Evolutionary conservation across 306 rosid genomes (phyloP), one percentile per base, ranked within the genome.

Genomic region (Prosopis cineraria): DNA sequence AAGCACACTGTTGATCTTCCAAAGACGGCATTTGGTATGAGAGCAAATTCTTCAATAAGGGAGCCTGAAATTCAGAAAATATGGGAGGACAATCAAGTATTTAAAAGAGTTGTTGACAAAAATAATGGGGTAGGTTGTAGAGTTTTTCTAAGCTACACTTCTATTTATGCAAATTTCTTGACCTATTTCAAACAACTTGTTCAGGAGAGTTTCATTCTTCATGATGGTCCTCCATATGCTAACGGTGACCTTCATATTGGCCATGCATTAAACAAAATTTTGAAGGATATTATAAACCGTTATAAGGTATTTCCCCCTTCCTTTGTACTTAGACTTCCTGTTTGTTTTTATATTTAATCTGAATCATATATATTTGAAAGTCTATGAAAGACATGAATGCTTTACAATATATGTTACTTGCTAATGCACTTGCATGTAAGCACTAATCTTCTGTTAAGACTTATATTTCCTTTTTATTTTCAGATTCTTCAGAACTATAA

Each of bases 221-320:
- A 96, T 34, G 98, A 96, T 44, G 99, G 98, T 77, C 99, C 98
- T 74, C 99, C 97, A 24, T 93, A 96, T 81, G 99, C 99, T 83
- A 96, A 96, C 75, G 98, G 99, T 13, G 96, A 96, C 83, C 99
- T 96, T 83, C 99, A 96, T 88, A 96, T 96, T 78, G 99, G 98
- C 60, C 98, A 90, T 80, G 99, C 98, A 68, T 70, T 93, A 78
- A 96, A 96, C 84, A 96, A 96, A 90, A 91, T 93, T 86, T 85
- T 96, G 82, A 93, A 96, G 87, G 99, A 96, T 81, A 91, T 93
- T 73, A 93, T 96, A 74, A 96, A 96, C 78, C 98, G 98, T 73
- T 96, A 93, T 53, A 96, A 93, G 98, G 99, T 91, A 83, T 77
- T 47, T 67, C 64, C 70, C 76, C 33, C 72, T 68, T 78, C 69